These are phyloP conservation scores for Suillus brevipes DNA, from an alignment of 768 basidiomycete genomes.

Conservation along the genomic window DNA sequence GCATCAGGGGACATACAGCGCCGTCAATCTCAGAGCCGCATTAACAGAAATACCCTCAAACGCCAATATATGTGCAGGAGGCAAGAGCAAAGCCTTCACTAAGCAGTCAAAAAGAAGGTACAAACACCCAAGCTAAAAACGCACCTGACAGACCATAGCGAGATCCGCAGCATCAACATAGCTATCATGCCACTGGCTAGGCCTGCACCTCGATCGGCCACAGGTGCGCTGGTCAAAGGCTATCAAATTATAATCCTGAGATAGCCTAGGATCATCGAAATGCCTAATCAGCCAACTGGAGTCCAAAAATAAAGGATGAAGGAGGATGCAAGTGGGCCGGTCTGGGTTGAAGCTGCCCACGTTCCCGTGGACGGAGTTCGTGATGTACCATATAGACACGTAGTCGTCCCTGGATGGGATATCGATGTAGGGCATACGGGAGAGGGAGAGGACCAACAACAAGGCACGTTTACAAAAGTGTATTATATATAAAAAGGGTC, in stretches of 20 bases:
- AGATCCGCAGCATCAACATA: conserved; percentile 83
- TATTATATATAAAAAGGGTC: conserved; percentile 20
- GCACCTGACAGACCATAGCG: conserved; percentile 61
- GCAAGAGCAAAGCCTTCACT: conserved; percentile 63
- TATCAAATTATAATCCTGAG: conserved; percentile 62
- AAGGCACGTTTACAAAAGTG: conserved; percentile 8
- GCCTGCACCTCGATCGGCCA: conserved; percentile 57
- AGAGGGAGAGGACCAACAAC: not conserved
- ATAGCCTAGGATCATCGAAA: conserved; percentile 64
- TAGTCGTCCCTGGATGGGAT: conserved; percentile 62
- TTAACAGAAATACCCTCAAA: conserved; percentile 59
- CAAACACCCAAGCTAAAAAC: too few species aligned
- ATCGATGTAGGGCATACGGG: conserved; percentile 68
- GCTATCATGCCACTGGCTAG: conserved; percentile 59
- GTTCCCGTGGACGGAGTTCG: conserved; percentile 58
- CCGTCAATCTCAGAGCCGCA: conserved; percentile 62
- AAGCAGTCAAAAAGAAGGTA: too few species aligned
- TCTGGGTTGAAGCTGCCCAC: conserved; percentile 66
- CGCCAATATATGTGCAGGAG: conserved; percentile 71
- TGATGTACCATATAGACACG: conserved; percentile 70
- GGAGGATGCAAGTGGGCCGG: conserved; percentile 65
- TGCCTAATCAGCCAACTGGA: conserved; percentile 67
- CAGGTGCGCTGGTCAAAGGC: conserved; percentile 71
- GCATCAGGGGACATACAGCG: conserved; percentile 48
- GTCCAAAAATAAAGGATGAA: conserved; percentile 71